A percentile compares a stretch with the other conserved stretches of the same genome.
Conservation (phyloP, 768 basidiomycete species). For the Hortiboletus campestris region DNA sequence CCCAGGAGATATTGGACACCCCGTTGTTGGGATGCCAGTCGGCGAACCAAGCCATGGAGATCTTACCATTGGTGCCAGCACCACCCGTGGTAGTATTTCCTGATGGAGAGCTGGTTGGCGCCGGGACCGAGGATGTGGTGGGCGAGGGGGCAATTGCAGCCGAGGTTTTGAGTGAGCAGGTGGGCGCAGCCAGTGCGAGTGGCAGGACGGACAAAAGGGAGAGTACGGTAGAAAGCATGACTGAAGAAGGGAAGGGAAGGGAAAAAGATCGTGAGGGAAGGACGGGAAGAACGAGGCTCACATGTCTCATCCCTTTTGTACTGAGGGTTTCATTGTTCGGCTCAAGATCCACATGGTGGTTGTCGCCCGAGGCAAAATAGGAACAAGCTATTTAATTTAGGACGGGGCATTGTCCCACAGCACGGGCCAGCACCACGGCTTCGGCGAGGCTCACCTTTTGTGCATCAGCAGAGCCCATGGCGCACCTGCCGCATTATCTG, state of each 20-base stretch:
- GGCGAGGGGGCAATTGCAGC: not conserved
- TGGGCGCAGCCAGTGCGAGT: constrained; percentile 29
- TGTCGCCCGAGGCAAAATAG: constrained; percentile 5
- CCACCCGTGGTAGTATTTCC: constrained; percentile 18
- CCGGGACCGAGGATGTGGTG: not conserved
- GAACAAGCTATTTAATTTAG: constrained; percentile 3
- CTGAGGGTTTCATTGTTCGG: constrained; percentile 7
- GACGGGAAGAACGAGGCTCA: not conserved
- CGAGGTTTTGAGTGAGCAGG: constrained; percentile 19
- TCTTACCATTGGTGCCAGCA: constrained; percentile 27
- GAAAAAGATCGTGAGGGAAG: constrained; percentile 18
- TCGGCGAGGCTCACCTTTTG: not conserved
- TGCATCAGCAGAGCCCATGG: not conserved
- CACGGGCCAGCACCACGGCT: no score
- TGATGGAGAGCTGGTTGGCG: constrained; percentile 8
- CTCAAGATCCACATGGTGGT: not conserved
- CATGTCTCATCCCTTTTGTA: constrained; percentile 11
- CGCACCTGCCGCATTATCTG: not conserved
- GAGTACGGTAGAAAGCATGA: constrained; percentile 21
- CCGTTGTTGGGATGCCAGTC: constrained; percentile 57
- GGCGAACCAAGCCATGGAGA: constrained; percentile 68
- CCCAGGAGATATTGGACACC: constrained; percentile 58
- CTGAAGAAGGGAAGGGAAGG: constrained; percentile 4
- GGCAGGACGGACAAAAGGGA: constrained; percentile 25
- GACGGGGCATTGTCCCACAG: not conserved